phyloP scores from a whole-genome alignment of 2,329 filamentous ascomycete species.

The Aspergillus nomiae region DNA sequence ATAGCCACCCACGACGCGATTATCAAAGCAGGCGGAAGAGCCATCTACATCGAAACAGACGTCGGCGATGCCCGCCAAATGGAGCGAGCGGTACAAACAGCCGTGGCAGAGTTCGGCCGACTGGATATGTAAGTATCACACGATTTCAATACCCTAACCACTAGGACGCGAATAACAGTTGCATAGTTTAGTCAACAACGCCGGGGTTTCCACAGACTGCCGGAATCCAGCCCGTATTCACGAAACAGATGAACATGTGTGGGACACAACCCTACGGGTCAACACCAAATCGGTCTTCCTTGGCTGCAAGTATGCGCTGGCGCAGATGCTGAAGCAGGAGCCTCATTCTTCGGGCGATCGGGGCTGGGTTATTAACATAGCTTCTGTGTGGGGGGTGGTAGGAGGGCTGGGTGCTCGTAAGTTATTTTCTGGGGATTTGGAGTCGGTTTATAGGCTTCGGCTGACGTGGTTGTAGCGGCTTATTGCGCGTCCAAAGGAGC shows the following conservation, averaged over 20 bases:
- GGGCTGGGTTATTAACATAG: conserved; percentile 36
- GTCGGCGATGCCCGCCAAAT: conserved; percentile 42
- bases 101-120: conserved; percentile 42
- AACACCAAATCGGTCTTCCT: conserved; percentile 45
- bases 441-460: conserved; percentile 5
- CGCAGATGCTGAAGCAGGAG: conserved; percentile 41
- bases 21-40: conserved; percentile 31
- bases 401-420: conserved; percentile 24
- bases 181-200: conserved; percentile 50
- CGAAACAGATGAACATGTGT: conserved; percentile 48
- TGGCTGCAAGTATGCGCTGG: conserved; percentile 40
- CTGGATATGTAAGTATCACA: conserved; percentile 45
- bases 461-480: conserved; percentile 23
- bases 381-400: conserved; percentile 32
- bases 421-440: neutral
- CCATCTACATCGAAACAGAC: conserved; percentile 49
- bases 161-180: conserved; percentile 24
- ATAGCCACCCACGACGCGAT: conserved; percentile 46
- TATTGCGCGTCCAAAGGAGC: conserved; percentile 56
- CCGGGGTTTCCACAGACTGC: conserved; percentile 51
- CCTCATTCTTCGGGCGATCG: conserved; percentile 31
- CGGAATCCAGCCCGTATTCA: conserved; percentile 44
- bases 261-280: conserved; percentile 43
- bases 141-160: conserved; percentile 40
- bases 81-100: conserved; percentile 37